Percentiles rank a stretch among this genome's conserved stretches.
These are phyloP conservation scores for Neonectria faginata DNA, from an alignment of 2,329 filamentous ascomycete species.

Conservation along the genomic window DNA sequence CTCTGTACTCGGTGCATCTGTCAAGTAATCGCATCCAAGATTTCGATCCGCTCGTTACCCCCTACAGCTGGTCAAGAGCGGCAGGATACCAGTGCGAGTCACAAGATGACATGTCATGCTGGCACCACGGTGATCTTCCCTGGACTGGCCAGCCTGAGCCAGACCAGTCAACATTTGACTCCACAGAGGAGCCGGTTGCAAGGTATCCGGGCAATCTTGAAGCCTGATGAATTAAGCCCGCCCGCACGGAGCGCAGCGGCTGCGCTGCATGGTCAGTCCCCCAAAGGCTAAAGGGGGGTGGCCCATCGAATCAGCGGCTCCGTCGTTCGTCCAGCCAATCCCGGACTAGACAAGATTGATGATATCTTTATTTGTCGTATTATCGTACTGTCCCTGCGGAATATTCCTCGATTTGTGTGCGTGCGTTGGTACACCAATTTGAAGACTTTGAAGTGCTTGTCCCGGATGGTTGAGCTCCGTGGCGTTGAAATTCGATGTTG, in stretches of 20 bases:
- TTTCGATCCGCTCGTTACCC: not conserved
- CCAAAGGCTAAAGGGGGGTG: constrained; percentile 13
- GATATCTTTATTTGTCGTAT: constrained; percentile 13
- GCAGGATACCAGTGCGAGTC: not conserved
- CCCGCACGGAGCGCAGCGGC: not conserved
- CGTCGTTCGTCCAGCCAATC: constrained; percentile 22
- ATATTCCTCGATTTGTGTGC: not conserved
- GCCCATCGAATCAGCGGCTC: constrained; percentile 19
- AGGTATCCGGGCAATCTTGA: constrained; percentile 12
- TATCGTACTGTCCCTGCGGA: constrained; percentile 2
- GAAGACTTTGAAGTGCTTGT: not conserved
- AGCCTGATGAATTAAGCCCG: constrained; percentile 7
- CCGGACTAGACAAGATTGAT: constrained; percentile 5
- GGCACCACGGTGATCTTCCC: constrained; percentile 29
- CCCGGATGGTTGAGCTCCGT: no score
- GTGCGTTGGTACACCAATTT: constrained; percentile 3
- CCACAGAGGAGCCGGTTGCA: constrained; percentile 29
- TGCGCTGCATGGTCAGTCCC: constrained; percentile 19
- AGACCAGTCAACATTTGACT: constrained; percentile 35
- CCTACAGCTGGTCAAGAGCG: not conserved
- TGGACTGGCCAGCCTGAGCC: constrained; percentile 26
- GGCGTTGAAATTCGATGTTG: constrained; percentile 10
- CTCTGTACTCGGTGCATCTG: constrained; percentile 12
- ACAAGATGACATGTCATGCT: constrained; percentile 38
- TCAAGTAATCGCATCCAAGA: not conserved